Evolutionary conservation across 768 basidiomycete species (phyloP).

Genomic region (Coprinopsis strossmayeri): DNA sequence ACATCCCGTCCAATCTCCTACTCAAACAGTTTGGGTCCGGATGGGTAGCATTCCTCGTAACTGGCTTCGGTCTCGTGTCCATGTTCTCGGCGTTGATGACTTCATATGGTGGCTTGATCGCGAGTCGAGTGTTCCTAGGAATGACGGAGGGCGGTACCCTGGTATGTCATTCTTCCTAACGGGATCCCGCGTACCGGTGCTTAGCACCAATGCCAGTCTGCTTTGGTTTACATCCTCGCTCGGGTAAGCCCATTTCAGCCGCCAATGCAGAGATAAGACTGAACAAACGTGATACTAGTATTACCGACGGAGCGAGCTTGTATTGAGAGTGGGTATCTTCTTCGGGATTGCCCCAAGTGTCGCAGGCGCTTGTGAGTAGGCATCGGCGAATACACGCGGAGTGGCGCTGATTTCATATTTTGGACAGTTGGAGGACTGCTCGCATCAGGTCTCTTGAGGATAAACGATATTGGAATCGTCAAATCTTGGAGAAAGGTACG

Average conservation of each 20-base stretch:
- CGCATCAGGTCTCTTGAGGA: constrained; percentile 29
- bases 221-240: constrained; percentile 31
- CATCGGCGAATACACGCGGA: background rate
- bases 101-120: constrained; percentile 26
- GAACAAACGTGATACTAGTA: constrained; percentile 17
- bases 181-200: background rate
- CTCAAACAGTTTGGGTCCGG: constrained; percentile 35
- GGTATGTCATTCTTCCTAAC: constrained; percentile 18
- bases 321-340: constrained; percentile 29
- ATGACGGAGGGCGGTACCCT: constrained; percentile 38
- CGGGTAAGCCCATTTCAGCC: constrained; percentile 21
- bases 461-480: constrained; percentile 26
- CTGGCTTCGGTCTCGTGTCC: constrained; percentile 30
- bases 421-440: constrained; percentile 29
- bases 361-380: constrained; percentile 28
- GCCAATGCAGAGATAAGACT: background rate
- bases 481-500: constrained; percentile 29
- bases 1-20: constrained; percentile 36
- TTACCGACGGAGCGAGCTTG: constrained; percentile 28
- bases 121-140: constrained; percentile 32
- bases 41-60: constrained; percentile 33
- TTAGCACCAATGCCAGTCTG: constrained; percentile 21
- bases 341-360: constrained; percentile 26
- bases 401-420: background rate
- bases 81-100: constrained; percentile 34